Base-by-base conservation (phyloP, 306 rosid genomes). In the Trichosanthes truncata region DNA sequence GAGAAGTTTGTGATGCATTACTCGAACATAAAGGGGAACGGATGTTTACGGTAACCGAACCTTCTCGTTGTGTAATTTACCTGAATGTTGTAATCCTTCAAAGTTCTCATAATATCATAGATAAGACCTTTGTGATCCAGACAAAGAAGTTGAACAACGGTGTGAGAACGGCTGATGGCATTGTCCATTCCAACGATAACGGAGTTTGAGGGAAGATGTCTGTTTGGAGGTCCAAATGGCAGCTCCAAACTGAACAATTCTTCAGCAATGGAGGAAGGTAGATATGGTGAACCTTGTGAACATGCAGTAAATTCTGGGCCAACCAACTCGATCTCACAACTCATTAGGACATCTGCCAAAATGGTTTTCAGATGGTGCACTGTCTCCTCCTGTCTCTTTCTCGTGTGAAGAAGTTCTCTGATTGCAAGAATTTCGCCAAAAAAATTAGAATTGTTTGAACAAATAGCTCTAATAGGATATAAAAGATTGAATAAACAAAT, bases 81-180 rank as follows among this genome's bases (percentile, higher is more conserved):
- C 90, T 87, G 89, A 52, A 86, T 80, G 59, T 85, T 87, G 68
- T 87, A 89, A 68, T 89, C 93, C 89, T 89, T 89, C n/a, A 89
- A 68, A 8, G 91, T 87, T 81, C 91, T 87, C 88, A 86, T 83
- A 81, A 87, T 86, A 82, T 89, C 93, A 78, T 89, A 87, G 48
- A 84, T 40, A 6, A 89, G 93, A 33, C 93, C 89, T 75, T 89
- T 89, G 81, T 87, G 89, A 83, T 89, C 93, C 38, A 29, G 83
- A 66, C 91, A 87, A 21, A 76, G 85, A 79, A 89, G 85, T 55
- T 69, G 91, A 84, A 86, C 66, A 15, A 85, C 77, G 3, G 91
- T 87, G 74, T 87, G 91, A 74, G 93, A 89, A 40, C 82, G 91
- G 83, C 91, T 89, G 67, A 87, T 79, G 41, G 77, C 72, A 65